Percentiles rank a stretch among this genome's conserved stretches.
phyloP scores from a whole-genome alignment of 441 rosid genomes.

The Isatis lusitanica region DNA sequence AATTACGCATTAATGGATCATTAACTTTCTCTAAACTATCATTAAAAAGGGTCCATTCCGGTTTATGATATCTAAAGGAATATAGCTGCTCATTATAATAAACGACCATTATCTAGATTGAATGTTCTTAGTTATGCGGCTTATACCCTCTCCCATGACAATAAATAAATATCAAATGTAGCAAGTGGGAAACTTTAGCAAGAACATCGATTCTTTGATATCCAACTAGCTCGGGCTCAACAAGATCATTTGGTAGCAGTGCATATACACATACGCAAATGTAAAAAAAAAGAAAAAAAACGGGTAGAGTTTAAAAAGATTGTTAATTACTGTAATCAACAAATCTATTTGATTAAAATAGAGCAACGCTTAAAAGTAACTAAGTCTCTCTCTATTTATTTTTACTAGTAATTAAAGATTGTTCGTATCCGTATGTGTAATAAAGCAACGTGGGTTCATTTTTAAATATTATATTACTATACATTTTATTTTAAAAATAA shows the following conservation, averaged over 20 bases:
- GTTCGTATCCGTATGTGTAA: constrained; percentile 9
- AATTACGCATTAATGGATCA: constrained; percentile 8
- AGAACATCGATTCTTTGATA: constrained; percentile 23
- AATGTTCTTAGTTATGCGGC: constrained; percentile 25
- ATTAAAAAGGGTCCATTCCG: constrained; percentile 26
- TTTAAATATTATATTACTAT: background rate
- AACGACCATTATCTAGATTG: constrained; percentile 8
- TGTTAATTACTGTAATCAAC: constrained; percentile 19
- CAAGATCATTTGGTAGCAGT: background rate
- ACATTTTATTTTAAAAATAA: background rate
- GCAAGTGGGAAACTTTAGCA: constrained; percentile 20
- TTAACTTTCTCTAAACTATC: constrained; percentile 20
- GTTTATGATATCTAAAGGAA: constrained; percentile 3
- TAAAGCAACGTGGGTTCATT: constrained; percentile 9
- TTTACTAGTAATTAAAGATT: background rate
- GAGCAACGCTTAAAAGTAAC: constrained; percentile 2
- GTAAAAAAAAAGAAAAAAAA: background rate
- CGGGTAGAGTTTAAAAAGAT: background rate
- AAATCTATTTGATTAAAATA: background rate
- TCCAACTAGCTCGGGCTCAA: background rate
- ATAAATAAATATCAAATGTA: constrained; percentile 5
- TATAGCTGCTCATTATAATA: background rate
- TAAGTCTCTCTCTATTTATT: background rate
- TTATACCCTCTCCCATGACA: constrained; percentile 8
- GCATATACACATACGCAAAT: background rate